Evolutionary conservation across 345 rosid genomes (phyloP).

Genomic region (Laguncularia racemosa): DNA sequence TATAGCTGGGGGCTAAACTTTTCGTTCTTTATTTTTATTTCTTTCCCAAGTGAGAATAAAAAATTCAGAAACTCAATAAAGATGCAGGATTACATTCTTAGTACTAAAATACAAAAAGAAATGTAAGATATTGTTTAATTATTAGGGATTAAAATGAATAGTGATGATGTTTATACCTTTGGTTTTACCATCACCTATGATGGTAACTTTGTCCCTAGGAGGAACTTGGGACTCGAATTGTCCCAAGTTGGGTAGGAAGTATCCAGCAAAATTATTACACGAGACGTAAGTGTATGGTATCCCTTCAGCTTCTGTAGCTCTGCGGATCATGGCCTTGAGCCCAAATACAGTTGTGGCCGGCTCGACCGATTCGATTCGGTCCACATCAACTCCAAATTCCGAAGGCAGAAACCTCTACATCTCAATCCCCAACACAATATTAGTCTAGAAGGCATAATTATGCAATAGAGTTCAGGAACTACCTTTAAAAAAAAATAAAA

Average conservation of each 20-base stretch:
- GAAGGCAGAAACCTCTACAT: conserved; percentile 30
- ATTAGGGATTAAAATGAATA: too few relatives aligned
- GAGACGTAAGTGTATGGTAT: conserved; percentile 29
- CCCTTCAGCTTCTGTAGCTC: conserved; percentile 22
- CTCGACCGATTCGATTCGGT: conserved; percentile 15
- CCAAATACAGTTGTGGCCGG: conserved; percentile 10
- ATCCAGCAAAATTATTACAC: conserved; percentile 13
- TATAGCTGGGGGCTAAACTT: too few relatives aligned
- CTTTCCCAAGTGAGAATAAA: too few relatives aligned
- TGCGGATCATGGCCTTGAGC: conserved; percentile 14
- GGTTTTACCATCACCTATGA: conserved; percentile 19
- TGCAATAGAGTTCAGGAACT: too few relatives aligned
- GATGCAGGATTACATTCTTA: too few relatives aligned
- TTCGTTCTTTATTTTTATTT: too few relatives aligned
- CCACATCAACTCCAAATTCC: conserved; percentile 26
- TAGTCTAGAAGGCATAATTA: too few relatives aligned
- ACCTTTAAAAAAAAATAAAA: too few relatives aligned
- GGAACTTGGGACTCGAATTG: conserved; percentile 14
- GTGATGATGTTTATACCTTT: conserved; percentile 14
- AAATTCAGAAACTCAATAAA: too few relatives aligned
- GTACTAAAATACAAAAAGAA: too few relatives aligned
- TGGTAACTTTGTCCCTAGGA: conserved; percentile 17
- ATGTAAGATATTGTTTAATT: too few relatives aligned
- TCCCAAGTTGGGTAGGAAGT: conserved; percentile 14
- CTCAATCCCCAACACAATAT: too few relatives aligned